Base-by-base conservation (phyloP, 2,329 filamentous ascomycete species). In the Neopestalotiopsis sp. region DNA sequence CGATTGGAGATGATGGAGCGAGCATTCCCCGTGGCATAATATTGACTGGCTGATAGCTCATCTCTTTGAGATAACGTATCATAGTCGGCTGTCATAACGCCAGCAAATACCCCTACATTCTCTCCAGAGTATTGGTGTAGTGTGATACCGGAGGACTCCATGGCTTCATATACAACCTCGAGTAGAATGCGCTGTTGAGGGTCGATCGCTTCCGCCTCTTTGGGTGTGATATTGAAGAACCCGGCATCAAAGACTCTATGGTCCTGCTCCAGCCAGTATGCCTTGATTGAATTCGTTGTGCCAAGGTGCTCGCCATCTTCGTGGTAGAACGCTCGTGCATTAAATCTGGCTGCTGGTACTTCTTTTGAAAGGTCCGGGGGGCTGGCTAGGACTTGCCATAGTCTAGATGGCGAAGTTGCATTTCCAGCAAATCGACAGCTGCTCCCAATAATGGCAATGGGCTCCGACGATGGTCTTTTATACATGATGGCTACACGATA, bases 1-100 rank as follows among this genome's bases (percentile, higher is more conserved):
- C 81, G 74, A 72, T 83, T 83, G 3, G 81, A 74, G 20, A 81
- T 71, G 28, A 82, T 78, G 28, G 78, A 73, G 1, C 75, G 72
- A 30, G 77, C 78, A 38, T 75, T 78, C 4, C 80, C 80, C 6
- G 78, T 78, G 1, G 75, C 72, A 63, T 80, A 81, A 40, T 78
- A 78, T 62, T 76, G 73, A 24, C 74, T 75, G 1, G 73, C 68
- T 9, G 65, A 49, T 1, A 77, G 70, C n/a, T 78, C 76, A 42
- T 78, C 76, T n/a, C 76, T 72, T 12, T 74, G 72, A 4, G 74
- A 75, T 20, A 77, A 68, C 14, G 66, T 73, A 58, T 78, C 75
- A 67, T 78, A 78, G 67, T 80, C 78, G 12, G 73, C 73, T 1
- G 76, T 78, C 76, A 79, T 80, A 34, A 75, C 76, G 12, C 78